Evolutionary conservation across 1,139 yeast genomes (phyloP).

Genomic region (Hemisphaericaspora subhashii): DNA sequence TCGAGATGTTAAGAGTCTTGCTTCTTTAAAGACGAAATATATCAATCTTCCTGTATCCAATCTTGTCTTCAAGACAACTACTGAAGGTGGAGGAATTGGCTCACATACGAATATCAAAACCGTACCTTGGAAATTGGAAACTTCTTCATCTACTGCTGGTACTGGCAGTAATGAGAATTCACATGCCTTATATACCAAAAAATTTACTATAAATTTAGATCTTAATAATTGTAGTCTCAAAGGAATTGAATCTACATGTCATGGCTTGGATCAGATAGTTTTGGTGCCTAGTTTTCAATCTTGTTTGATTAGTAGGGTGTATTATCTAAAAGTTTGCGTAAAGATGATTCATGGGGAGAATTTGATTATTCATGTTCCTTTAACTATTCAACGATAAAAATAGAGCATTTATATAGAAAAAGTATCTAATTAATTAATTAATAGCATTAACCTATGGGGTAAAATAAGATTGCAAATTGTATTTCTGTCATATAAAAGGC

Average conservation of each 20-base stretch:
- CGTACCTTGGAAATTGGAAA: conserved; percentile 29
- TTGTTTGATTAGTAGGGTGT: conserved; percentile 53
- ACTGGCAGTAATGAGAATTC: conserved; percentile 12
- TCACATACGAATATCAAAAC: conserved; percentile 20
- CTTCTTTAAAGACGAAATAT: conserved; percentile 34
- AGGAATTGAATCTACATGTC: conserved; percentile 21
- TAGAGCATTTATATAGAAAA: not conserved
- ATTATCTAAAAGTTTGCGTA: conserved; percentile 38
- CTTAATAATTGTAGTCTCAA: conserved; percentile 28
- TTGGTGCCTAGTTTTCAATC: conserved; percentile 59
- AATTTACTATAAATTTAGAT: conserved; percentile 28
- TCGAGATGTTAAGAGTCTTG: conserved; percentile 39
- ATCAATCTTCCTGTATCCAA: conserved; percentile 25
- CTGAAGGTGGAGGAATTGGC: conserved; percentile 19
- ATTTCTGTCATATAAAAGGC: too few relatives aligned
- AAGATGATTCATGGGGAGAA: conserved; percentile 33
- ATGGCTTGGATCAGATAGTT: conserved; percentile 35
- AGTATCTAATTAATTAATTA: not conserved
- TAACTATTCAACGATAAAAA: conserved; percentile 25
- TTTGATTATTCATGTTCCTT: conserved; percentile 39
- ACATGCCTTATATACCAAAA: conserved; percentile 24
- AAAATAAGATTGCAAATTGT: too few relatives aligned
- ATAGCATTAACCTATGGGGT: too few relatives aligned
- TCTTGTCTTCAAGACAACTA: conserved; percentile 16
- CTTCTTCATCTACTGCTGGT: conserved; percentile 9